Evolutionary conservation across 2,329 filamentous ascomycete species (phyloP).

Genomic region (Aspergillus japonicus): DNA sequence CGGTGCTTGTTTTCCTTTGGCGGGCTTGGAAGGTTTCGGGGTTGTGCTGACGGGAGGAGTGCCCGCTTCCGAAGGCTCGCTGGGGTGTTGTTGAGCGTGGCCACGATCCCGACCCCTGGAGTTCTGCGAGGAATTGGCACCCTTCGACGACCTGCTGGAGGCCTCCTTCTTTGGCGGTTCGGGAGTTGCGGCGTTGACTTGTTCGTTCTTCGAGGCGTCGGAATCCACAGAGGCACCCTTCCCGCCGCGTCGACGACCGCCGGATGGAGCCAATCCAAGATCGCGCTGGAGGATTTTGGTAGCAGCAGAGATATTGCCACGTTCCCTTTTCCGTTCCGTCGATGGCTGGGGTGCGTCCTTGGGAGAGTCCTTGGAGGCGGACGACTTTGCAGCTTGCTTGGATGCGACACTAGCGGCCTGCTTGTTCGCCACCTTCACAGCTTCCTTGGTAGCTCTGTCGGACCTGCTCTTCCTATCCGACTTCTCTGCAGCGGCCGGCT

Average conservation of each 20-base stretch:
- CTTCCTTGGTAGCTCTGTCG: conserved; percentile 63
- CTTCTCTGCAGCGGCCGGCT: conserved; percentile 35
- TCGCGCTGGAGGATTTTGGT: conserved; percentile 63
- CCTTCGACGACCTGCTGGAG: conserved; percentile 21
- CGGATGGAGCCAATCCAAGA: conserved; percentile 53
- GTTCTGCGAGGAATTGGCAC: conserved; percentile 16
- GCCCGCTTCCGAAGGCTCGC: conserved; percentile 22
- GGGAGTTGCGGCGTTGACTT: conserved; percentile 1
- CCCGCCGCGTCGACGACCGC: conserved; percentile 42
- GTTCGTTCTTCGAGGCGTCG: conserved; percentile 25
- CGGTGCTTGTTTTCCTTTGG: conserved; percentile 27
- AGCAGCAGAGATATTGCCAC: conserved; percentile 53
- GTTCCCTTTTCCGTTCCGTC: conserved; percentile 53
- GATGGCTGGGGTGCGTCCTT: conserved; percentile 32
- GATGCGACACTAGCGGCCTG: conserved; percentile 34
- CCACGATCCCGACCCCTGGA: conserved; percentile 8
- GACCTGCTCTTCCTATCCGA: conserved; percentile 39
- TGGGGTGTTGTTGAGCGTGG: conserved; percentile 21
- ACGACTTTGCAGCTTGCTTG: conserved; percentile 25
- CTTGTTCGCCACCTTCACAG: conserved; percentile 57
- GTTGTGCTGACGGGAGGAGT: conserved; percentile 18
- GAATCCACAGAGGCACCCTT: conserved; percentile 30
- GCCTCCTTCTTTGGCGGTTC: conserved; percentile 28
- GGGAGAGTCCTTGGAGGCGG: conserved; percentile 15
- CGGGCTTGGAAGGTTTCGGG: conserved; percentile 26